Evolutionary conservation across 2,329 filamentous ascomycete species (phyloP).

Genomic region (Atkinsonella hypoxylon): DNA sequence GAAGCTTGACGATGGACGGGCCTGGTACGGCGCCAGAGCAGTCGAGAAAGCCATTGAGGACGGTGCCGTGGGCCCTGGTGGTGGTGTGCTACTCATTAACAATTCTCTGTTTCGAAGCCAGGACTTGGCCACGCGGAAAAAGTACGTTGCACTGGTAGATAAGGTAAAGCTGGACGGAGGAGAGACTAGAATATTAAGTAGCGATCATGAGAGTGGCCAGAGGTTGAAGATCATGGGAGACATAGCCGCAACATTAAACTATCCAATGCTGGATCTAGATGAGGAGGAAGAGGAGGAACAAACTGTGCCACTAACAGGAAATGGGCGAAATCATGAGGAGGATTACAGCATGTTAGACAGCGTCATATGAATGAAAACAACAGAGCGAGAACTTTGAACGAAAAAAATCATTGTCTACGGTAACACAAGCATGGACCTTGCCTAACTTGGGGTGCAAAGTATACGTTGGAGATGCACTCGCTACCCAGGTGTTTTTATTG

Average conservation of each 20-base stretch:
- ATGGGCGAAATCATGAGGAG: constrained; percentile 15
- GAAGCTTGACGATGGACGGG: constrained; percentile 72
- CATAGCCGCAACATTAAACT: constrained; percentile 83
- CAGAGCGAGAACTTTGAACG: background rate
- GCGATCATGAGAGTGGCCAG: constrained; percentile 86
- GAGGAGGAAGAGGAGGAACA: constrained; percentile 45
- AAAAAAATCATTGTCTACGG: background rate
- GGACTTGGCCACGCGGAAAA: constrained; percentile 61
- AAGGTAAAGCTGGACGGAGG: constrained; percentile 78
- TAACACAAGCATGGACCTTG: background rate
- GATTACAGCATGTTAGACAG: constrained; percentile 20
- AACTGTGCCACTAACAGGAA: constrained; percentile 1
- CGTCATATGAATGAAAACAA: constrained; percentile 17
- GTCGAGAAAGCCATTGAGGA: constrained; percentile 75
- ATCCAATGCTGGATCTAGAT: constrained; percentile 71
- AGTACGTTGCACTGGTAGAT: constrained; percentile 79
- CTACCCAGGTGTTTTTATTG: too few species aligned
- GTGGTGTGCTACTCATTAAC: constrained; percentile 74
- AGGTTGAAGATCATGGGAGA: constrained; percentile 73
- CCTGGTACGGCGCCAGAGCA: constrained; percentile 79
- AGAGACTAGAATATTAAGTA: constrained; percentile 79
- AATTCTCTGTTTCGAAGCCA: constrained; percentile 80
- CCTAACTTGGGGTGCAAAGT: too few species aligned
- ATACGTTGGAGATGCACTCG: too few species aligned
- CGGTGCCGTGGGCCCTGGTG: constrained; percentile 78